These are phyloP conservation scores for Jamesozyma jinghongensis DNA, from an alignment of 805 yeast species.

Conservation along the genomic window DNA sequence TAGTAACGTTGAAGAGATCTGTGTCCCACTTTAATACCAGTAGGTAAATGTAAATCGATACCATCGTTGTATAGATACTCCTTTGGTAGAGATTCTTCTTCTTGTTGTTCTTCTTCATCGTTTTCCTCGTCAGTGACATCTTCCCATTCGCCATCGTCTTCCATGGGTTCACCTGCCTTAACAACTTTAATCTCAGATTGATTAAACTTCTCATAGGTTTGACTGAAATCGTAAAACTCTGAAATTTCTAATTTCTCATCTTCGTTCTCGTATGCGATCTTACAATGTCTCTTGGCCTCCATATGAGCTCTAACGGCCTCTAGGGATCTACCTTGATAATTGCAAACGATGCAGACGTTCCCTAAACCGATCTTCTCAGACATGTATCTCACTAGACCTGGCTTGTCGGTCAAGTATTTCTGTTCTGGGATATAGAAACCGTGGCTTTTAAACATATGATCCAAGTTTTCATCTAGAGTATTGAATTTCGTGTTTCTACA, in stretches of 20 bases:
- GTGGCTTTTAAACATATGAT: constrained; percentile 69
- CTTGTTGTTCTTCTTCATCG: constrained; percentile 20
- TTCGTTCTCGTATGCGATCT: constrained; percentile 79
- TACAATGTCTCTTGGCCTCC: constrained; percentile 78
- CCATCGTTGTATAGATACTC: constrained; percentile 50
- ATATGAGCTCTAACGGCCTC: constrained; percentile 90
- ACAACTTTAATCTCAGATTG: constrained; percentile 13
- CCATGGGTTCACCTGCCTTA: constrained; percentile 14
- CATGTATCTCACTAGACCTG: constrained; percentile 67
- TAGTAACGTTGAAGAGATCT: constrained; percentile 71
- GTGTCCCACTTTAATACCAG: constrained; percentile 81
- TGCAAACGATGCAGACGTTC: constrained; percentile 76
- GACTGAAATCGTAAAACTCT: constrained; percentile 81
- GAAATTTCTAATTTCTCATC: constrained; percentile 81
- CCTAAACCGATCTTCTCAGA: constrained; percentile 91
- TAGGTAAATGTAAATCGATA: constrained; percentile 66
- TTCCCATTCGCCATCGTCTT: constrained; percentile 20
- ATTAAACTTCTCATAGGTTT: constrained; percentile 43
- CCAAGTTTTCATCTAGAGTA: constrained; percentile 36
- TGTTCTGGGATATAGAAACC: constrained; percentile 88
- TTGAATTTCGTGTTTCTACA: constrained; percentile 44
- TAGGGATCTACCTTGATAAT: constrained; percentile 73
- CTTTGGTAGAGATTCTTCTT: constrained; percentile 29
- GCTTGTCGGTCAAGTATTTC: constrained; percentile 56
- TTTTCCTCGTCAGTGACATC: constrained; percentile 10